These are phyloP conservation scores for Sindora glabra DNA, from an alignment of 306 rosid species.

Conservation along the genomic window DNA sequence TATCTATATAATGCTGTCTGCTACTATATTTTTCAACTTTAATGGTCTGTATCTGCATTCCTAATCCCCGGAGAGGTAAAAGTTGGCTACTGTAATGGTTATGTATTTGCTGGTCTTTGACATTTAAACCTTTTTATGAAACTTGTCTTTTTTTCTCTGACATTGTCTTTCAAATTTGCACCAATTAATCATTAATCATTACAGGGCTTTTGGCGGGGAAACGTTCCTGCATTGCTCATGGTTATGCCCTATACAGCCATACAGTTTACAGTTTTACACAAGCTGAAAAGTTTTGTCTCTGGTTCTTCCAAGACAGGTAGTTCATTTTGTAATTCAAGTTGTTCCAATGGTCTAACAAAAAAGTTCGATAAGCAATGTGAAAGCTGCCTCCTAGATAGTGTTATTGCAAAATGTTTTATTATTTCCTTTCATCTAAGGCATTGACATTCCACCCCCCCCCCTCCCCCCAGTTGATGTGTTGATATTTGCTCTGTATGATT, in stretches of 20 bases:
- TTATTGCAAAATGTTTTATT: too few relatives aligned
- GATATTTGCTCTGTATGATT: not conserved
- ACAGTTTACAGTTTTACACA: conserved; percentile 79
- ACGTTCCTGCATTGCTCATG: conserved; percentile 96
- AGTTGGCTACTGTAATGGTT: not conserved
- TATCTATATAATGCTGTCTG: too few relatives aligned
- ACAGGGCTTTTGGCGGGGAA: conserved; percentile 98
- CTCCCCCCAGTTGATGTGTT: too few relatives aligned
- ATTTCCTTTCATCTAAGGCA: too few relatives aligned
- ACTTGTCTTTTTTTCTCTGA: not conserved
- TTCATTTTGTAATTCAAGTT: not conserved
- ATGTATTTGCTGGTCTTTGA: conserved; percentile 3
- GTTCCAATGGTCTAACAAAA: not conserved
- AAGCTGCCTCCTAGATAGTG: not conserved
- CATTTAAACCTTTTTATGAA: too few relatives aligned
- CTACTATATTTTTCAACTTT: not conserved
- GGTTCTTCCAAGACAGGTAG: conserved; percentile 86
- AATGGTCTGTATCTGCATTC: not conserved
- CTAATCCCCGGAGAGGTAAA: not conserved
- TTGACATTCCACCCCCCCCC: too few relatives aligned
- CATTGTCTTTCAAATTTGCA: not conserved
- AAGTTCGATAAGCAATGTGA: not conserved
- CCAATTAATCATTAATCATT: conserved; percentile 4
- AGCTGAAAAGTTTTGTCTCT: conserved; percentile 71
- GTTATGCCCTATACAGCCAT: conserved; percentile 97